Percentiles rank a stretch among this genome's conserved stretches.
Conservation (phyloP, 306 rosid species). For the Quercus ilex region DNA sequence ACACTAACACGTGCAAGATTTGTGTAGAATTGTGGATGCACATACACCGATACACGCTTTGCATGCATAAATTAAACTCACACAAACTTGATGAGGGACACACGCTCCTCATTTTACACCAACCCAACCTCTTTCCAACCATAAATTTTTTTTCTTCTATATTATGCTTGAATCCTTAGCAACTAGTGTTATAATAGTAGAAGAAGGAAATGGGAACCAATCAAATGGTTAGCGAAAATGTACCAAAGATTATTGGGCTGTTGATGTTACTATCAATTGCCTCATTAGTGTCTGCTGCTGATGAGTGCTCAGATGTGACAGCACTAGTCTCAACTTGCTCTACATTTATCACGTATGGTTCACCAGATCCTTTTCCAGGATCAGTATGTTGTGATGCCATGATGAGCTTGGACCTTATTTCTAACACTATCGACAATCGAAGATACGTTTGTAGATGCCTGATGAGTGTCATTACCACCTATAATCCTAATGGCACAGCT, state of each 20-base stretch:
- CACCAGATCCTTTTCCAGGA: constrained; percentile 52
- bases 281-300: constrained; percentile 5
- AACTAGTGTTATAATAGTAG: background rate
- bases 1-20: too few species aligned
- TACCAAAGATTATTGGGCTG: constrained; percentile 20
- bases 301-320: constrained; percentile 46
- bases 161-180: background rate
- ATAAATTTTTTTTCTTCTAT: background rate
- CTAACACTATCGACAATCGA: constrained; percentile 20
- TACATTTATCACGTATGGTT: constrained; percentile 38
- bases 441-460: constrained; percentile 43
- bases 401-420: constrained; percentile 28
- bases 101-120: constrained; percentile 38
- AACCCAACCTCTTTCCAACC: constrained; percentile 8
- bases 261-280: constrained; percentile 5
- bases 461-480: constrained; percentile 38
- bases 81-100: constrained; percentile 32
- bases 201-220: background rate
- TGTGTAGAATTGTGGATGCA: too few species aligned
- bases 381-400: constrained; percentile 55
- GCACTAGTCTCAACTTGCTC: constrained; percentile 43
- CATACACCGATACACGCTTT: background rate
- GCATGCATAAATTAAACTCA: constrained; percentile 26
- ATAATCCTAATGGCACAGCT: constrained; percentile 39
- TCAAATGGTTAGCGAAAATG: constrained; percentile 26